Evolutionary conservation across 2,329 filamentous ascomycete species (phyloP).

Genomic region (Penicillium sp.): DNA sequence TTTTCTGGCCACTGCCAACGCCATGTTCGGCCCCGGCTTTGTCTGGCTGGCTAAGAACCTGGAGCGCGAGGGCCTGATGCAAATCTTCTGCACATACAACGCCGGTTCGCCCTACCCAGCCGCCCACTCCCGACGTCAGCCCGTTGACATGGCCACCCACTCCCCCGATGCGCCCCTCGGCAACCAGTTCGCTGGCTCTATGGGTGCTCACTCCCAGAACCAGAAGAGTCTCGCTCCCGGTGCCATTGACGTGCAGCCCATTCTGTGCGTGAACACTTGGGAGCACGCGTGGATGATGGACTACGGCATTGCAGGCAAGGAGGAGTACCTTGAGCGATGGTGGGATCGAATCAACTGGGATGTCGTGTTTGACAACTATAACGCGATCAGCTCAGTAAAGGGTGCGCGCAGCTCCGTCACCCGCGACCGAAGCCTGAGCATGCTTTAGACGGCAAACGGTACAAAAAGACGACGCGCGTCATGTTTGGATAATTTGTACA

Average conservation of each 20-base stretch:
- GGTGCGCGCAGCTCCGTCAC: conserved; percentile 14
- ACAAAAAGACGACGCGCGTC: conserved; percentile 5
- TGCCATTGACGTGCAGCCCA: conserved; percentile 57
- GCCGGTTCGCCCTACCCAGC: conserved; percentile 82
- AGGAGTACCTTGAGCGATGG: conserved; percentile 69
- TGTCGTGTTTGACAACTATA: conserved; percentile 52
- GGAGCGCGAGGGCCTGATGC: conserved; percentile 45
- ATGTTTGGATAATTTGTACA: conserved; percentile 23
- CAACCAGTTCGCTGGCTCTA: conserved; percentile 33
- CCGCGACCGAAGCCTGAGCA: conserved; percentile 22
- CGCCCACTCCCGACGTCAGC: conserved; percentile 71
- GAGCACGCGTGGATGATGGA: conserved; percentile 87
- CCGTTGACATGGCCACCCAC: conserved; percentile 43
- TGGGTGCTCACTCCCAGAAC: conserved; percentile 30
- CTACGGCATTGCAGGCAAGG: conserved; percentile 72
- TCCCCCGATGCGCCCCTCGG: conserved; percentile 28
- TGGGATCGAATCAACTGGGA: conserved; percentile 87
- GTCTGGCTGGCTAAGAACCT: conserved; percentile 77
- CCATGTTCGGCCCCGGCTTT: conserved; percentile 96
- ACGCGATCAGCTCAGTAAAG: conserved; percentile 25
- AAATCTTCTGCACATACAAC: conserved; percentile 81
- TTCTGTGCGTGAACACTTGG: conserved; percentile 94
- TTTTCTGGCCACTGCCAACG: conserved; percentile 70
- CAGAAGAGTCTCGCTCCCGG: conserved; percentile 36
- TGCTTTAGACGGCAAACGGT: conserved; percentile 16